Evolutionary conservation across 306 rosid genomes (phyloP).

Genomic region (Quercus rubra): DNA sequence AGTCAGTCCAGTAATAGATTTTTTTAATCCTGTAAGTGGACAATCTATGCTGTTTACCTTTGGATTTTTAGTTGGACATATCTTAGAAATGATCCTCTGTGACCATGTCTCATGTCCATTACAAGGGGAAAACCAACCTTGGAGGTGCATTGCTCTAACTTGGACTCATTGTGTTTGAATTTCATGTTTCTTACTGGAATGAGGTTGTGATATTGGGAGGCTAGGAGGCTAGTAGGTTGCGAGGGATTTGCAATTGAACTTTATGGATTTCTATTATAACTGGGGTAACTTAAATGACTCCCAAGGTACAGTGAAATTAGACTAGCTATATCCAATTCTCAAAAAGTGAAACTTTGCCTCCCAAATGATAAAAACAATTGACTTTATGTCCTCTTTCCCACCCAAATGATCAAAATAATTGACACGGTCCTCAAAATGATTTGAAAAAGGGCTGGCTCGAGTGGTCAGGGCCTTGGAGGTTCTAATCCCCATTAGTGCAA

Average conservation of each 20-base stretch:
- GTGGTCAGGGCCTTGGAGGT: too few relatives aligned
- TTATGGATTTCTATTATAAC: background rate
- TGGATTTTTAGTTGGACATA: background rate
- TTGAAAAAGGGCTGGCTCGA: too few relatives aligned
- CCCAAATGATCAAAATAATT: too few relatives aligned
- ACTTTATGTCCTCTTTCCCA: too few relatives aligned
- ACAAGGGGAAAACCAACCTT: background rate
- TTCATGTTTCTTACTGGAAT: background rate
- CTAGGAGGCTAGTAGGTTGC: background rate
- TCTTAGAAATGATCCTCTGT: background rate
- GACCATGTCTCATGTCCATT: background rate
- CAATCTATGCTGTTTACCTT: background rate
- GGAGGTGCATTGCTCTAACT: background rate
- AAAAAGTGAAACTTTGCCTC: too few relatives aligned
- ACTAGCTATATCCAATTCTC: too few relatives aligned
- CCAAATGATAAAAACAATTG: too few relatives aligned
- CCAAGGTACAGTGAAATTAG: too few relatives aligned
- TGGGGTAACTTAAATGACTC: background rate
- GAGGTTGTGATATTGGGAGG: background rate
- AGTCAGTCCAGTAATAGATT: background rate
- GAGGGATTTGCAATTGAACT: background rate
- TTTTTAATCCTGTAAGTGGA: background rate
- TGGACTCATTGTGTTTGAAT: background rate
- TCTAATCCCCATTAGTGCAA: too few relatives aligned
- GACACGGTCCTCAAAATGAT: too few relatives aligned